phyloP scores from a whole-genome alignment of 208 protist species.

The Wallacemonas sp. region DNA sequence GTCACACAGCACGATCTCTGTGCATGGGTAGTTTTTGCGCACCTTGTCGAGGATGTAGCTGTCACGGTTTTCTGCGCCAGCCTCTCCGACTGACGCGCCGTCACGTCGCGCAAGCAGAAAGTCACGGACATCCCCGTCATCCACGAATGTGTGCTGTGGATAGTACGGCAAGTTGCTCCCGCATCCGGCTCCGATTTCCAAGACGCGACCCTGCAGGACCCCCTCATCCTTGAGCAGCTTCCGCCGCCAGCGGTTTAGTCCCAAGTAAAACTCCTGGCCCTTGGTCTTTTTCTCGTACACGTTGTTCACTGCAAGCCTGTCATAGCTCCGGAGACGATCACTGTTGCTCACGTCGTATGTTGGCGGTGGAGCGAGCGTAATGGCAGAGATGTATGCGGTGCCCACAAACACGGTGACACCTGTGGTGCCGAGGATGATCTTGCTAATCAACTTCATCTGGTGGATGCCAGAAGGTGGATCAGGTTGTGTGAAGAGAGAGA shows the following conservation, averaged over 20 bases:
- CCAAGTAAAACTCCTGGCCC: conserved; percentile 82
- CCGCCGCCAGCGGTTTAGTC: conserved; percentile 71
- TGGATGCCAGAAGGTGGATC: too few relatives aligned
- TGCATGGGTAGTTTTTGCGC: conserved; percentile 33
- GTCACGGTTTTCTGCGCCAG: conserved; percentile 18
- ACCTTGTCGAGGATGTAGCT: conserved; percentile 41
- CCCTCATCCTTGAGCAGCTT: conserved; percentile 73
- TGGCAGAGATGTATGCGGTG: conserved; percentile 62
- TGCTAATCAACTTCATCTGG: conserved; percentile 39
- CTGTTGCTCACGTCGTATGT: conserved; percentile 77
- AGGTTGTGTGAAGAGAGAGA: too few relatives aligned
- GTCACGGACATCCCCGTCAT: conserved; percentile 42
- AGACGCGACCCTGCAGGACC: conserved; percentile 58
- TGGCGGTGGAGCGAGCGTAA: conserved; percentile 65
- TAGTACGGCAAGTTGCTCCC: conserved; percentile 75
- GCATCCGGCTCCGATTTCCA: conserved; percentile 87
- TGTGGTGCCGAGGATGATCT: conserved; percentile 52
- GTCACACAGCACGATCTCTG: conserved; percentile 82
- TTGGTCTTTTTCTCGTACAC: conserved; percentile 82
- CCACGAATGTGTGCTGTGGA: conserved; percentile 34
- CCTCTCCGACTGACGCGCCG: neutral
- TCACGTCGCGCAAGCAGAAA: conserved; percentile 20
- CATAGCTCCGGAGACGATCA: conserved; percentile 72
- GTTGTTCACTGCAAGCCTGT: conserved; percentile 60
- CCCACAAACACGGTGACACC: conserved; percentile 70